These are phyloP conservation scores for Podila minutissima DNA, from an alignment of 192 early-diverging fungal species.

Conservation along the genomic window DNA sequence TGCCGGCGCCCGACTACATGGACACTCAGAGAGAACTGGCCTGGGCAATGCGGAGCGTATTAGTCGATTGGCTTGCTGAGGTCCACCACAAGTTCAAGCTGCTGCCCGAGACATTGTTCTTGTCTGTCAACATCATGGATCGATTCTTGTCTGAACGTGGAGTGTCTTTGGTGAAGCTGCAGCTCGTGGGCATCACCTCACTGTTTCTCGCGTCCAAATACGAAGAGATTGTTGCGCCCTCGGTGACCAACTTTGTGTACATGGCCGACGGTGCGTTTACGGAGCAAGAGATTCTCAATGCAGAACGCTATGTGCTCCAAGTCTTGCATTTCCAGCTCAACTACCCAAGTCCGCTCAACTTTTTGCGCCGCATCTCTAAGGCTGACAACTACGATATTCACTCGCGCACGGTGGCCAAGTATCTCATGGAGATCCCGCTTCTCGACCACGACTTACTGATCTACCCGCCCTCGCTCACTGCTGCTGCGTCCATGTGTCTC, in stretches of 20 bases:
- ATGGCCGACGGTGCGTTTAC: slow-evolving; percentile 84
- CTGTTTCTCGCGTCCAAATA: slow-evolving; percentile 95
- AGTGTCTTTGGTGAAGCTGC: slow-evolving; percentile 89
- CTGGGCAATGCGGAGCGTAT: slow-evolving; percentile 92
- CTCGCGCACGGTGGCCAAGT: slow-evolving; percentile 94
- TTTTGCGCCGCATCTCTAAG: slow-evolving; percentile 89
- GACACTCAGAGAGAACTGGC: slow-evolving; percentile 83
- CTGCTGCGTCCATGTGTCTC: slow-evolving; percentile 83
- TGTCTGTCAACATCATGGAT: slow-evolving; percentile 95
- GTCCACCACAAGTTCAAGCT: slow-evolving; percentile 91
- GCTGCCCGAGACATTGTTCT: slow-evolving; percentile 93
- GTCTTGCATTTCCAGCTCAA: slow-evolving; percentile 88
- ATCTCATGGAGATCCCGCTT: slow-evolving; percentile 93
- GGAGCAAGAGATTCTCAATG: slow-evolving; percentile 87
- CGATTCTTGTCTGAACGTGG: slow-evolving; percentile 89
- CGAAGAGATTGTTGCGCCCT: slow-evolving; percentile 90
- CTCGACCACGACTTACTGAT: slow-evolving; percentile 85
- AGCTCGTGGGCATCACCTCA: slow-evolving; percentile 92
- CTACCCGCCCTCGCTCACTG: slow-evolving; percentile 75
- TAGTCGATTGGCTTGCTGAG: slow-evolving; percentile 97
- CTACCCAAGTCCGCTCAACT: slow-evolving; percentile 93
- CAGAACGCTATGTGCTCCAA: slow-evolving; percentile 92
- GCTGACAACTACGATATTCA: slow-evolving; percentile 91
- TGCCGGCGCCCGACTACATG: slow-evolving; percentile 89
- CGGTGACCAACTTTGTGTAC: slow-evolving; percentile 85